Conservation (phyloP, 2,329 filamentous ascomycete species). For the Talaromyces sp. region DNA sequence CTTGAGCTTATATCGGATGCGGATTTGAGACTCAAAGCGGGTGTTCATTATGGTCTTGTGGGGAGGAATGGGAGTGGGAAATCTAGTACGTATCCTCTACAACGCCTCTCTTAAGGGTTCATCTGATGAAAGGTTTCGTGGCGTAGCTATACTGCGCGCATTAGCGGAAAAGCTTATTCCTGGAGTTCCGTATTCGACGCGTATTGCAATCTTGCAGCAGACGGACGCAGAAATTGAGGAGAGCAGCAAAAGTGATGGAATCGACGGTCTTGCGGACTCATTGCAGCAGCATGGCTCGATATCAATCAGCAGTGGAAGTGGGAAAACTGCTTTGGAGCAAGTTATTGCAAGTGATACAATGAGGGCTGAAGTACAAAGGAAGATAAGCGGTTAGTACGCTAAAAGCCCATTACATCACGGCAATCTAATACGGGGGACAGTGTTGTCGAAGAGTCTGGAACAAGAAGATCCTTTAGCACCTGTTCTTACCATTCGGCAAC, state of each 20-base stretch:
- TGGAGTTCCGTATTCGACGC: constrained; percentile 65
- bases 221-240: constrained; percentile 45
- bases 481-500: constrained; percentile 59
- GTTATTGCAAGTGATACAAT: constrained; percentile 57
- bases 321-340: constrained; percentile 61
- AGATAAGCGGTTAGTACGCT: constrained; percentile 55
- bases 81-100: constrained; percentile 58
- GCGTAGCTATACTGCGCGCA: constrained; percentile 65
- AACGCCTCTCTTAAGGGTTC: neutral
- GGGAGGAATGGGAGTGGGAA: constrained; percentile 82
- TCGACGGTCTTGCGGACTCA: constrained; percentile 16
- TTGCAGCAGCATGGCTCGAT: constrained; percentile 15
- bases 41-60: constrained; percentile 72
- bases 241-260: constrained; percentile 24
- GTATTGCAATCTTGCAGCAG: constrained; percentile 69
- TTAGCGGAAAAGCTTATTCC: constrained; percentile 77
- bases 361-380: constrained; percentile 57
- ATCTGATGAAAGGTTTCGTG: neutral
- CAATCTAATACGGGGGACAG: constrained; percentile 27
- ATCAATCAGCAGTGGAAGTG: constrained; percentile 22
- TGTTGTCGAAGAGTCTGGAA: constrained; percentile 62
- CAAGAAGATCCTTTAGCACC: constrained; percentile 52
- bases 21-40: constrained; percentile 68
- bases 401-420: neutral
- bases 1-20: constrained; percentile 68